phyloP scores from a whole-genome alignment of 495 filamentous ascomycete species.

The Neurospora sp. region DNA sequence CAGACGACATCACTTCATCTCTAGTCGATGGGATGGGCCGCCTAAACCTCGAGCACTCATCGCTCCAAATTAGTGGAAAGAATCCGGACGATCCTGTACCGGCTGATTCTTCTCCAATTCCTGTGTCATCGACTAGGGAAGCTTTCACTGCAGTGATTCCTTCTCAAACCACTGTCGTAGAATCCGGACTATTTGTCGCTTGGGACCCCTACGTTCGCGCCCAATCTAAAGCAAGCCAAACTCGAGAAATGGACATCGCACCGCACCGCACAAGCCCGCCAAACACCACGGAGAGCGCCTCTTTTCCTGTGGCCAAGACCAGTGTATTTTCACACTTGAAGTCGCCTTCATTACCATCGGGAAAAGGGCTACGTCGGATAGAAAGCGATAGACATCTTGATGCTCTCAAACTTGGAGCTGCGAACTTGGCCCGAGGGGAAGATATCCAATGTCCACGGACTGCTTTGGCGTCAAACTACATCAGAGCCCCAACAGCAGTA shows the following conservation, averaged over 20 bases:
- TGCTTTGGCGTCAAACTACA: neutral
- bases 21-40: neutral
- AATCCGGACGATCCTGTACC: neutral
- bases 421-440: neutral
- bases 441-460: neutral
- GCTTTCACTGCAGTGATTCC: neutral
- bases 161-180: neutral
- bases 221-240: neutral
- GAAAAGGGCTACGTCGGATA: conserved; percentile 6
- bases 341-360: neutral
- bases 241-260: neutral
- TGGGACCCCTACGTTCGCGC: neutral
- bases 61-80: neutral
- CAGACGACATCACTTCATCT: neutral
- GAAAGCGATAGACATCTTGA: conserved; percentile 12
- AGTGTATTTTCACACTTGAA: neutral
- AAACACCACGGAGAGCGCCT: neutral
- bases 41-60: neutral
- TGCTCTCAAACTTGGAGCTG: neutral
- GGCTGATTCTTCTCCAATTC: neutral
- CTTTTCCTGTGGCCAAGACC: neutral
- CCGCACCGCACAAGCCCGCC: neutral
- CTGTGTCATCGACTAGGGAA: neutral
- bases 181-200: neutral
- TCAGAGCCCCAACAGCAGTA: neutral